A percentile compares a stretch with the other conserved stretches of the same genome.
Evolutionary conservation across 2,329 filamentous ascomycete genomes (phyloP).

Genomic region (Xylariales sp.): DNA sequence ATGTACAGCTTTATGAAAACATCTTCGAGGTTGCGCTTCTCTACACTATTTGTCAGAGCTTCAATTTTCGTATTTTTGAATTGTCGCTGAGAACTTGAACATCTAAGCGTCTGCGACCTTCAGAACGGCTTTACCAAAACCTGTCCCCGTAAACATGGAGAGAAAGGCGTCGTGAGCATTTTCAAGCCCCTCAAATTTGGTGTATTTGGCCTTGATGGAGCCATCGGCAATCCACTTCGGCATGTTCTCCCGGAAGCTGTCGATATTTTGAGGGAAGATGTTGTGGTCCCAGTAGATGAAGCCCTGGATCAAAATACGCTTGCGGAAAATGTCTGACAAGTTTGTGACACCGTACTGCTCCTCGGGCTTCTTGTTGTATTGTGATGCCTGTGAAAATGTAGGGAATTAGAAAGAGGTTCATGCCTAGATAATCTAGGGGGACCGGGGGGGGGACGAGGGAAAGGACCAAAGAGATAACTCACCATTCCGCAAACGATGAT

Average conservation of each 20-base stretch:
- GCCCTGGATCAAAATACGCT: constrained; percentile 2
- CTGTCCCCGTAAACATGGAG: constrained; percentile 4
- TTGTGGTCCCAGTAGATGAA: constrained; percentile 8
- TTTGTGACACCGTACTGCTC: constrained; percentile 5
- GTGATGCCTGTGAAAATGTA: constrained; percentile 1
- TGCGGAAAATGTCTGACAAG: constrained; percentile 5
- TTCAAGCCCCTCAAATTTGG: constrained; percentile 1
- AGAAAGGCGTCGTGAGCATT: constrained; percentile 1
- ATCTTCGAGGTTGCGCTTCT: no score
- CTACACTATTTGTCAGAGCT: no score
- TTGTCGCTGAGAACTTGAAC: no score
- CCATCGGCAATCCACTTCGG: constrained; percentile 5
- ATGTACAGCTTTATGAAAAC: no score
- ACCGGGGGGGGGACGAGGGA: no score
- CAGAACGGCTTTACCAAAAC: constrained; percentile 3
- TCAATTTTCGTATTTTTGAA: no score
- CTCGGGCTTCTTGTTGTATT: constrained; percentile 5
- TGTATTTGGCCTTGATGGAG: constrained; percentile 3
- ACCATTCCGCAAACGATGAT: constrained; percentile 5
- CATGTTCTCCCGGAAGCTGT: constrained; percentile 4
- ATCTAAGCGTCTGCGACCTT: constrained; percentile 2
- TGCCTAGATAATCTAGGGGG: no score
- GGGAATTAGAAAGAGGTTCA: background rate
- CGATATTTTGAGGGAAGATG: constrained; percentile 2
- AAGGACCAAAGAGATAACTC: background rate